Evolutionary conservation across 805 yeast species (phyloP), one percentile per base, ranked within the genome.

Genomic region (Kuraishia floccosa): DNA sequence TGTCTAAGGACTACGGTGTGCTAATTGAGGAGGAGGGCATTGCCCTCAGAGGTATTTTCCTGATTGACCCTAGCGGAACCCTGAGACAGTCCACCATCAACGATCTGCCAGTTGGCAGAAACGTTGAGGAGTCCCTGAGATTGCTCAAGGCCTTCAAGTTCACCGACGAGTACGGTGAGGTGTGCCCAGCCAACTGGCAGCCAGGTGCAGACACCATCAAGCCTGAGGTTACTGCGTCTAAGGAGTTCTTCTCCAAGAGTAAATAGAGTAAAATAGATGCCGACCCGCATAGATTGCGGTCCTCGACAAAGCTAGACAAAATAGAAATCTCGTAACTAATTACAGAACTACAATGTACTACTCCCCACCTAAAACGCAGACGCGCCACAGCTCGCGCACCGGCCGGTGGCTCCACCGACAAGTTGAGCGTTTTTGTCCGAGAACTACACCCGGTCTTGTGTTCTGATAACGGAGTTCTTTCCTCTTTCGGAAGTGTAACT

Each of bases 151-250:
- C 96, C 49, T 91, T 91, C 95, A 95, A 89, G 72, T 91, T 94
- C 87, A 83, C 95, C 52, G 97, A 87, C 64, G 82, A 84, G 72
- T 71, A 91, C 77, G 98, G 98, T 68, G 96, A 93, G 70, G 98
- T 89, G 46, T 87, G 96, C 71, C 98, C 98, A 53, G 96, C 97
- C 59, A 91, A 89, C 93, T 89, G 98, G 98, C 74, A 78, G 36
- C 79, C 83, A 61, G 98, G 98, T 68, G 60, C 83, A 40, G 94
- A 83, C 56, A 82, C 94, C 62, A 85, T 86, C 67, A 79, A 78
- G 61, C 85, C 87, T 56, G 80, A 72, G 47, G 84, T 82, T 46
- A 71, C 60, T 30, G 77, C 68, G 48, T 78, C 91, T 52, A 78
- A 78, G 73, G 78, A 72, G 55, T 84, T 79, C 77, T 83, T 84